Conservation (phyloP, 2,329 filamentous ascomycete genomes). For the Penicillium sp. region DNA sequence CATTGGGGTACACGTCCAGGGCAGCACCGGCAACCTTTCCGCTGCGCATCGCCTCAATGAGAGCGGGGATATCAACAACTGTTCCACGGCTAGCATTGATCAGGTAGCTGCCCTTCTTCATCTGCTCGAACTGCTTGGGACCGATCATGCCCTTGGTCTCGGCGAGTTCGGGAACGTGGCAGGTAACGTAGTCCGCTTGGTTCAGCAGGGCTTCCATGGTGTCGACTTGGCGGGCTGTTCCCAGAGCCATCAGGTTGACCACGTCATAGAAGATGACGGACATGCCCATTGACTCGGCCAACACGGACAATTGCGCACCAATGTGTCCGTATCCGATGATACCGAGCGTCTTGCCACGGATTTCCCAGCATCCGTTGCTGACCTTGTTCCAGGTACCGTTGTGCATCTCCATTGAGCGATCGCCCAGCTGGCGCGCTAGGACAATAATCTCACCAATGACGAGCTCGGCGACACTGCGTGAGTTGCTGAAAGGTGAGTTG, state of each 20-base stretch:
- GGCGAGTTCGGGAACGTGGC: conserved; percentile 89
- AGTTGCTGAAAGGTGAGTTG: conserved; percentile 99
- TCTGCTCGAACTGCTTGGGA: conserved; percentile 75
- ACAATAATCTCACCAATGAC: conserved; percentile 93
- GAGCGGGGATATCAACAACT: conserved; percentile 89
- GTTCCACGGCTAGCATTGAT: conserved; percentile 95
- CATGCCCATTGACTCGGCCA: conserved; percentile 98
- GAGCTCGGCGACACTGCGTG: conserved; percentile 91
- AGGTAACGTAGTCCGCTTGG: conserved; percentile 86
- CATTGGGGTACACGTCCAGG: conserved; percentile 93
- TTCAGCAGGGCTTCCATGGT: conserved; percentile 76
- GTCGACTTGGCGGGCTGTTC: conserved; percentile 81
- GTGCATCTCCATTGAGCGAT: conserved; percentile 94
- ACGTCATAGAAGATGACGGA: conserved; percentile 97
- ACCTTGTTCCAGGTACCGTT: conserved; percentile 97
- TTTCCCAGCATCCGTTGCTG: conserved; percentile 95
- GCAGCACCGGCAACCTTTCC: conserved; percentile 92
- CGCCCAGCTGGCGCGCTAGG: conserved; percentile 87
- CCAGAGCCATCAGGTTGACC: conserved; percentile 90
- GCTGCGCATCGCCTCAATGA: conserved; percentile 82
- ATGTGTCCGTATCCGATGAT: conserved; percentile 98
- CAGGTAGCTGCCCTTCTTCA: conserved; percentile 91
- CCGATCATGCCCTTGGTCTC: conserved; percentile 95
- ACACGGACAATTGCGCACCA: conserved; percentile 89
- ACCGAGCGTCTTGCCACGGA: conserved; percentile 93